Evolutionary conservation across 164 flowering plant genomes (phyloP), one percentile per base, ranked within the genome.

Genomic region (Piper betle): DNA sequence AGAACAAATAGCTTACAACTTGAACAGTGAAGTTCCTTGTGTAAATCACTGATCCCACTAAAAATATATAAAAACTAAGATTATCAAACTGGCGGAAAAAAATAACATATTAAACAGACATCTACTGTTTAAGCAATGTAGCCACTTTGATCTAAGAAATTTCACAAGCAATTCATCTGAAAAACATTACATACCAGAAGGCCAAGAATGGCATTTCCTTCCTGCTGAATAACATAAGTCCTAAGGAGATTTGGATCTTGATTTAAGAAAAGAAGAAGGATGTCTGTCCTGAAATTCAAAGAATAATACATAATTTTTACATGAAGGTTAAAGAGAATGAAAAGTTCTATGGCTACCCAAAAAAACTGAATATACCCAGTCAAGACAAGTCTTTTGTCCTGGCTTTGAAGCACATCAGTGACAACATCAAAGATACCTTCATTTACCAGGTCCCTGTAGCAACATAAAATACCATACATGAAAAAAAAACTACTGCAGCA

Each of bases 281-380:
- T 90, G 74, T 93, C 99, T 79, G 99, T 88, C 92, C 99, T 93
- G 99, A 89, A 86, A 65, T 37, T 59, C 62, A 77, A 79, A 73
- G 40, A 73, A 59, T 71, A 16, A 42, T 50, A 57, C 33, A 43
- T 57, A 20, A 46, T 63, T 50, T 57, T 48, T 57, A 55, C 6
- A 63, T 6, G 38, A 39, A 6, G 12, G 6, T 3, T 37, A 18
- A 38, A 7, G 18, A 15, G n/a, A 1, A 6, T 38, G 33, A 25
- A 25, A 25, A 25, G 33, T 25, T 25, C 33, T 25, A 25, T 25
- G 33, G 33, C 33, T 25, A 25, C 33, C 33, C 33, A 25, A 25
- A 25, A 25, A 25, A 25, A 25, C 33, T 25, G 33, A 25, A 25
- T 2, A 25, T 88, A 94, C 99, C 96, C 99, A 64, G 91, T 87